These are phyloP conservation scores for Phytophthora foliorum DNA, from an alignment of 352 stramenopile species.

Conservation along the genomic window DNA sequence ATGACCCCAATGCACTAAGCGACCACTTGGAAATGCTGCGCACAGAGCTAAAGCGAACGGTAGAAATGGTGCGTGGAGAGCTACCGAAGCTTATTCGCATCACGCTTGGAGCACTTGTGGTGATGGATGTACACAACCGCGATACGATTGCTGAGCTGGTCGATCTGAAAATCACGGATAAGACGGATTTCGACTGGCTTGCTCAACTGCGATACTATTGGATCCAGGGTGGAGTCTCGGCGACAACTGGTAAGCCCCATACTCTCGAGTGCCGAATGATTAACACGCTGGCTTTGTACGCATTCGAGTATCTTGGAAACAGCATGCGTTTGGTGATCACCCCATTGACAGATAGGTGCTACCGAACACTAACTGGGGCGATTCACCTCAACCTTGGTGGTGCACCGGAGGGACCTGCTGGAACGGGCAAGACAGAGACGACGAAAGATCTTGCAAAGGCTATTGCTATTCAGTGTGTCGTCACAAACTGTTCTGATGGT, in stretches of 20 bases:
- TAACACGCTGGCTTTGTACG: constrained; percentile 93
- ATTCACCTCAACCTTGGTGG: constrained; percentile 93
- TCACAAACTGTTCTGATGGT: constrained; percentile 93
- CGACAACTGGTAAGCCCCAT: constrained; percentile 89
- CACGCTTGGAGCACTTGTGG: constrained; percentile 92
- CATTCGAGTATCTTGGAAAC: constrained; percentile 95
- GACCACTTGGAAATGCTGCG: constrained; percentile 76
- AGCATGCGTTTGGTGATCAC: constrained; percentile 94
- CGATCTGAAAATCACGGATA: constrained; percentile 77
- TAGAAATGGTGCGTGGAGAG: constrained; percentile 93
- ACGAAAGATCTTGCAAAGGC: constrained; percentile 94
- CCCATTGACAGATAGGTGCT: constrained; percentile 92
- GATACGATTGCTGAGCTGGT: constrained; percentile 94
- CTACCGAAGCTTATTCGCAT: constrained; percentile 94
- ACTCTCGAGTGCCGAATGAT: constrained; percentile 93
- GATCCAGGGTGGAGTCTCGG: constrained; percentile 82
- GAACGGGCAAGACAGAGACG: constrained; percentile 94
- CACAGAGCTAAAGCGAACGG: constrained; percentile 88
- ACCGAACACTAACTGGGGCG: constrained; percentile 92
- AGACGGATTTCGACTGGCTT: constrained; percentile 95
- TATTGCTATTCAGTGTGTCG: constrained; percentile 94
- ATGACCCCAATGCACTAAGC: constrained; percentile 54
- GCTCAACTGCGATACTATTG: constrained; percentile 95
- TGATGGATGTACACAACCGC: constrained; percentile 97
- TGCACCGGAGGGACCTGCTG: constrained; percentile 90